Evolutionary conservation across 2,329 filamentous ascomycete species (phyloP).

Genomic region (Aureobasidium sp.): DNA sequence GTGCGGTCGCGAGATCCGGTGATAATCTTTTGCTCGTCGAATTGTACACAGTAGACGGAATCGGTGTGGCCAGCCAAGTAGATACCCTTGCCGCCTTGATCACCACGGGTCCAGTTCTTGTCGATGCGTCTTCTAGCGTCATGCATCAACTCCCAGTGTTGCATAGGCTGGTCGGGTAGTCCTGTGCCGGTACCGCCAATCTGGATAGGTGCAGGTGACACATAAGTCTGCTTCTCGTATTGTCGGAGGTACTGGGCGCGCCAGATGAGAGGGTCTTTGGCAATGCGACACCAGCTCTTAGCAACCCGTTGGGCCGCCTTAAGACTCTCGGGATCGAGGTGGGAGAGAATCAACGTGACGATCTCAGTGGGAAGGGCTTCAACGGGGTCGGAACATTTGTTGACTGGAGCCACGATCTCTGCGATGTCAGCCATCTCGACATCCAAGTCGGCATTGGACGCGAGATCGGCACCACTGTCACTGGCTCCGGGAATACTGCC

Average conservation of each 20-base stretch:
- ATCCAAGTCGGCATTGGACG: constrained; percentile 25
- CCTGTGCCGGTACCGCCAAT: constrained; percentile 48
- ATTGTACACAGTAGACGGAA: constrained; percentile 96
- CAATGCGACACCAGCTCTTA: constrained; percentile 47
- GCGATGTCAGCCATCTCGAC: constrained; percentile 19
- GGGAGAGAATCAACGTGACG: constrained; percentile 49
- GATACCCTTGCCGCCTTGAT: constrained; percentile 63
- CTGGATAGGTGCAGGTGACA: constrained; percentile 34
- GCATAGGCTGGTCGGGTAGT: constrained; percentile 41
- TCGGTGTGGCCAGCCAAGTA: constrained; percentile 92
- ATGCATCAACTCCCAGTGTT: constrained; percentile 84
- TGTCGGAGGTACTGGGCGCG: constrained; percentile 50
- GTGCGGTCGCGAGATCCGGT: constrained; percentile 94
- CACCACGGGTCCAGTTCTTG: constrained; percentile 62
- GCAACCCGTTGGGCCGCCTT: constrained; percentile 48
- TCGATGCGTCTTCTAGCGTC: constrained; percentile 67
- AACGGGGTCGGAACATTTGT: constrained; percentile 38
- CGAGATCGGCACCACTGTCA: constrained; percentile 29
- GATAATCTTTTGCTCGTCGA: constrained; percentile 96
- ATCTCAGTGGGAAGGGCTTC: constrained; percentile 50
- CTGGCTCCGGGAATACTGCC: constrained; percentile 21
- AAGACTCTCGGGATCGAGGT: constrained; percentile 50
- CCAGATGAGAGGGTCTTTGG: constrained; percentile 53
- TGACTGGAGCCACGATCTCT: not conserved
- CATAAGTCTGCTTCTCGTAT: constrained; percentile 40